A percentile compares a stretch with the other conserved stretches of the same genome.
phyloP scores from a whole-genome alignment of 2,329 filamentous ascomycete genomes.

The Scedosporium dehoogii region DNA sequence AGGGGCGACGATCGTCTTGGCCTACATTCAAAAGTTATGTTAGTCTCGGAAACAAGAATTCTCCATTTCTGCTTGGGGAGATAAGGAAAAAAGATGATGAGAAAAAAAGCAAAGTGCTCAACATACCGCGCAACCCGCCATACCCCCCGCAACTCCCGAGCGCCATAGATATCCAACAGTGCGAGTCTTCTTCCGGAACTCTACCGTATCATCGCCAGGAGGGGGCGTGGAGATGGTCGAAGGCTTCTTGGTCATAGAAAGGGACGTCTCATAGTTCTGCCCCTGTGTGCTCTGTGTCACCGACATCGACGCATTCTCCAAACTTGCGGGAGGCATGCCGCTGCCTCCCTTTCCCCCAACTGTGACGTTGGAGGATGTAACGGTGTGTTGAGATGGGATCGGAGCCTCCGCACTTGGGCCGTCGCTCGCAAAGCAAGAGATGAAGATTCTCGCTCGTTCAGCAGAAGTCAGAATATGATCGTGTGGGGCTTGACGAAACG shows the following conservation, averaged over 20 bases:
- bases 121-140: constrained; percentile 85
- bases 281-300: background rate
- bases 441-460: background rate
- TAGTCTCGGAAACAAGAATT: constrained; percentile 6
- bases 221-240: constrained; percentile 33
- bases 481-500: background rate
- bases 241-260: constrained; percentile 18
- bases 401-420: no score
- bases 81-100: background rate
- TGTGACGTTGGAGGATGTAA: background rate
- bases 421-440: background rate
- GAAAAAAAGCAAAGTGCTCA: background rate
- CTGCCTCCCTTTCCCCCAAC: background rate
- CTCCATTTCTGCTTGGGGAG: background rate
- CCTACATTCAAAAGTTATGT: constrained; percentile 38
- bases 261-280: constrained; percentile 6
- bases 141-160: constrained; percentile 75
- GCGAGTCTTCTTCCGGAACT: constrained; percentile 41
- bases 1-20: constrained; percentile 89
- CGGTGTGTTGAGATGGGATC: background rate
- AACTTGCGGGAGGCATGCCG: constrained; percentile 4
- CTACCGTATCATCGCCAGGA: constrained; percentile 39
- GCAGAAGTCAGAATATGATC: background rate
- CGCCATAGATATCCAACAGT: constrained; percentile 76
- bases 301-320: constrained; percentile 6